Percentiles rank a stretch among this genome's conserved stretches.
Evolutionary conservation across 2,329 filamentous ascomycete genomes (phyloP).

Genomic region (Ophiostoma tasmaniense): DNA sequence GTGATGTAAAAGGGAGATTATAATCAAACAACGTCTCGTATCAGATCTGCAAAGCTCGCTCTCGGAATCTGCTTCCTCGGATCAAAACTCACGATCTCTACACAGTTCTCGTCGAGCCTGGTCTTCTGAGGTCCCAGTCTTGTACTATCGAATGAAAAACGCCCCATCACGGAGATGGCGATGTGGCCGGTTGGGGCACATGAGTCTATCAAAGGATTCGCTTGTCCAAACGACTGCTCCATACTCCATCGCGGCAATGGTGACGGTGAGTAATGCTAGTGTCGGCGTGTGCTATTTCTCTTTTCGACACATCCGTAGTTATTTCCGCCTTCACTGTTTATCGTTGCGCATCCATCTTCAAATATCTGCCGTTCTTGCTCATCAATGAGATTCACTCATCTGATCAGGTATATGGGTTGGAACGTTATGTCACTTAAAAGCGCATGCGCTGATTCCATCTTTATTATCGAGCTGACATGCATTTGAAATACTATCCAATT

Average conservation of each 20-base stretch:
- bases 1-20: too few species aligned
- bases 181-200: not conserved
- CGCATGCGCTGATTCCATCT: too few species aligned
- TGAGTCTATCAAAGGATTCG: not conserved
- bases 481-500: too few species aligned
- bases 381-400: not conserved
- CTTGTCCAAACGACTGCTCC: not conserved
- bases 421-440: not conserved
- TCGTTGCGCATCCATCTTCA: not conserved
- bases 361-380: not conserved
- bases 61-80: not conserved
- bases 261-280: not conserved
- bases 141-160: not conserved
- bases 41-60: not conserved
- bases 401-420: not conserved
- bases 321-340: not conserved
- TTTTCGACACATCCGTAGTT: not conserved
- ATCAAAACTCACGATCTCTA: not conserved
- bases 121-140: not conserved
- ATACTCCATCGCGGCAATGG: not conserved
- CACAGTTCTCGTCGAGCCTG: not conserved
- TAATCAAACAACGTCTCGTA: not conserved
- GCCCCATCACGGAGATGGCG: not conserved
- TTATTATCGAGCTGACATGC: too few species aligned
- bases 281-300: not conserved